Evolutionary conservation across 331 rosid genomes (phyloP).

Genomic region (Prunus yedoensis): DNA sequence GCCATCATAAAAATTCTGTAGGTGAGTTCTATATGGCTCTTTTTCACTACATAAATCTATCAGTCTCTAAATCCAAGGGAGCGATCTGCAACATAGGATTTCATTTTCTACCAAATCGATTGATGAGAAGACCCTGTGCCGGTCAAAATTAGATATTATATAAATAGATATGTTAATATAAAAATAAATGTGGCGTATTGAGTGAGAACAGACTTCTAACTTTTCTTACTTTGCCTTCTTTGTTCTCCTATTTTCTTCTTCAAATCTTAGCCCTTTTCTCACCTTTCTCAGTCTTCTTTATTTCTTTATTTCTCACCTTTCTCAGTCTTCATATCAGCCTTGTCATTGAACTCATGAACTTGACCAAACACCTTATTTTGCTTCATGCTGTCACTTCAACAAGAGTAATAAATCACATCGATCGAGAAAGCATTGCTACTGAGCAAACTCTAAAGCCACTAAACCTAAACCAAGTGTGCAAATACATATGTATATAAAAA

Average conservation of each 20-base stretch:
- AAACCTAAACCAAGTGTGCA: neutral
- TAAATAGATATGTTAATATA: neutral
- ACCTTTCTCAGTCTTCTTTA: neutral
- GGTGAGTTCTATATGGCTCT: too few species aligned
- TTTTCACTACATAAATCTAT: too few species aligned
- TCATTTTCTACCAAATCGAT: neutral
- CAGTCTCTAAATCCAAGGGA: conserved; percentile 91
- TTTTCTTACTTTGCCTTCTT: neutral
- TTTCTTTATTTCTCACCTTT: neutral
- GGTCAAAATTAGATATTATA: neutral
- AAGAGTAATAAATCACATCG: neutral
- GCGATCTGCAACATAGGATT: conserved; percentile 55
- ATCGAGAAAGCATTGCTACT: neutral
- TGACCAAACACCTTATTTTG: neutral
- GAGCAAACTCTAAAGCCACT: neutral
- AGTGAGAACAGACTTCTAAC: neutral
- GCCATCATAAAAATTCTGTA: conserved; percentile 40
- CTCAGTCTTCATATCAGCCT: too few species aligned
- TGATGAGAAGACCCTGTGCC: neutral
- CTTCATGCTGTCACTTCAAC: neutral
- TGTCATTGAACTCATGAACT: too few species aligned
- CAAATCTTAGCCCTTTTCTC: neutral
- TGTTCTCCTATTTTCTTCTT: neutral
- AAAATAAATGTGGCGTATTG: neutral
- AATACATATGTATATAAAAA: neutral